Evolutionary conservation across 2,329 filamentous ascomycete genomes (phyloP), one percentile per base, ranked within the genome.

Genomic region (Microcera coccophila): DNA sequence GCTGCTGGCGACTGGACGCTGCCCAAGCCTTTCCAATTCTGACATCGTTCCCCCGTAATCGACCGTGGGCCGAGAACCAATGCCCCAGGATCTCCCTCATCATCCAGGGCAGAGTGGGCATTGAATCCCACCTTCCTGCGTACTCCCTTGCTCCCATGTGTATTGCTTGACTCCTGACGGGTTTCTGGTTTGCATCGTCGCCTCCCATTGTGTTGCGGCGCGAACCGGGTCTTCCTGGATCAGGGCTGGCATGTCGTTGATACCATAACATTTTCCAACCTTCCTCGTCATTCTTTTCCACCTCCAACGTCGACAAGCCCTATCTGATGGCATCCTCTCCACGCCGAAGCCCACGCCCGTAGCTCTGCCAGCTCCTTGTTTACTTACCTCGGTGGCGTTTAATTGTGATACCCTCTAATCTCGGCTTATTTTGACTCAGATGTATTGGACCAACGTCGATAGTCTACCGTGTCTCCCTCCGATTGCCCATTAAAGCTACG

Each of bases 1-100:
- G 37, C 29, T 42, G 39, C 22, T 41, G 38, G 36, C 35, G 44
- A 22, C 26, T 32, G 28, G 36, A 21, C 24, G 26, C 46, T 33
- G 26, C 34, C 24, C 38, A 43, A 28, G 24, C 15, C 34, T 24
- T 17, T 31, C 9, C 19, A 17, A n/a, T 39, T 31, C 29, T 32
- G 11, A 20, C 38, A 11, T n/a, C 38, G 15, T 31, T 18, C 45
- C 12, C 22, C 22, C 22, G 12, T 26, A 7, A 12, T 26, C 7
- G 22, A 12, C 22, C 22, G 22, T 26, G 22, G 7, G 22, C 22
- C 7, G 22, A 26, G 22, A 26, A 26, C 22, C 22, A 26, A 26
- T 26, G 7, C 22, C 22, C 22, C 22, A 12, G 22, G 12, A 26
- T 26, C 7, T 12, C 22, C 12, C 22, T 12, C 7, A 26, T 26